A percentile compares a stretch with the other conserved stretches of the same genome.
phyloP scores from a whole-genome alignment of 345 rosid species.

The Arabidopsis arenosa region DNA sequence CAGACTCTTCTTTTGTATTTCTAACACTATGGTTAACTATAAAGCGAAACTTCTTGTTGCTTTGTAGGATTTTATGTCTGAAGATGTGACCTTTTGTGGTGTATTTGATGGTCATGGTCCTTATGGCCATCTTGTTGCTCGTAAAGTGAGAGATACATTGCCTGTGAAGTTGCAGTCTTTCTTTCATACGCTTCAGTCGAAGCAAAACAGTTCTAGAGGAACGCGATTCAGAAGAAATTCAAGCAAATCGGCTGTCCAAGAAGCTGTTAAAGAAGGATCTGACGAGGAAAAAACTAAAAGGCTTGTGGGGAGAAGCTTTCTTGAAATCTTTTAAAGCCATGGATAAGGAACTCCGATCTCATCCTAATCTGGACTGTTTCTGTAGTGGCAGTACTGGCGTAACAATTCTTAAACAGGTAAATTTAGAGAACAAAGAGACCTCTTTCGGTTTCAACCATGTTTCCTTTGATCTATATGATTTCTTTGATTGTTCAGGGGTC shows the following conservation, averaged over 20 bases:
- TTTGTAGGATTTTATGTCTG: slow-evolving; percentile 64
- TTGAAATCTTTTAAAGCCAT: slow-evolving; percentile 89
- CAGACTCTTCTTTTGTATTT: slow-evolving; percentile 21
- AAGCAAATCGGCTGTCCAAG: slow-evolving; percentile 59
- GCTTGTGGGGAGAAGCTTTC: slow-evolving; percentile 87
- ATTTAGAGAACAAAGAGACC: slow-evolving; percentile 18
- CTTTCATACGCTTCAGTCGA: slow-evolving; percentile 55
- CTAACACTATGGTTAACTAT: slow-evolving; percentile 15
- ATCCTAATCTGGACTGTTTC: slow-evolving; percentile 93
- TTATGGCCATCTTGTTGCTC: slow-evolving; percentile 95
- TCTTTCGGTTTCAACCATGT: not conserved
- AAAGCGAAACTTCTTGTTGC: not conserved
- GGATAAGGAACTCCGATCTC: slow-evolving; percentile 93
- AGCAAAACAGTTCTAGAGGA: slow-evolving; percentile 63
- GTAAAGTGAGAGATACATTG: slow-evolving; percentile 88
- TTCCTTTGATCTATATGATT: slow-evolving; percentile 11
- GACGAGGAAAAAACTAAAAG: slow-evolving; percentile 60
- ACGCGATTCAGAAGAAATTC: slow-evolving; percentile 58
- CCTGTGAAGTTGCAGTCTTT: slow-evolving; percentile 79
- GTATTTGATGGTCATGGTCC: slow-evolving; percentile 99
- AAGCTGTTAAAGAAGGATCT: slow-evolving; percentile 60
- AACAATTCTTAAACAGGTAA: slow-evolving; percentile 91
- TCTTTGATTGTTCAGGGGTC: slow-evolving; percentile 60
- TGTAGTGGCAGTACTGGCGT: slow-evolving; percentile 99
- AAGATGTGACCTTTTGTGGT: slow-evolving; percentile 92